Evolutionary conservation across 2,329 filamentous ascomycete species (phyloP), one percentile per base, ranked within the genome.

Genomic region (Cladosporium halotolerans): DNA sequence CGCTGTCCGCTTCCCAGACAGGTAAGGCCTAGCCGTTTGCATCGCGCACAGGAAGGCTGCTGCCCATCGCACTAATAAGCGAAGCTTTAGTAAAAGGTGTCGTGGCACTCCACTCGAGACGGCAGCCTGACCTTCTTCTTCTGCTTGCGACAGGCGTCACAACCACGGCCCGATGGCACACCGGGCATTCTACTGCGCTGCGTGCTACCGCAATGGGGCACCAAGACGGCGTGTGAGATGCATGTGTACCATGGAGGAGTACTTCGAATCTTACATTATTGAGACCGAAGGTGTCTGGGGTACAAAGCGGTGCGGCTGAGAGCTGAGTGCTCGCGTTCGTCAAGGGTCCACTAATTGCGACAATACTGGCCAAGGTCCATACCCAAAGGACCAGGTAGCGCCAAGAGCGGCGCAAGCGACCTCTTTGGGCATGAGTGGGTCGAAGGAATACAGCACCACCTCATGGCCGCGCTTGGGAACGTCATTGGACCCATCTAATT

Each of bases 81-180:
- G 13, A 41, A 41, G 39, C 23, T 28, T 28, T 9, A 18, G 31
- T 6, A 32, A 43, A 41, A 38, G 28, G 28, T 32, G n/a, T 33
- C 2, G 14, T 8, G 11, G n/a, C 38, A 19, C 19, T 23, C 8
- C 11, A 31, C 13, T 14, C 9, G 28, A 11, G 9, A 13, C 2
- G 2, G 23, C 32, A 5, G 19, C 11, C 32, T 5, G 8, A 47
- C 54, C 57, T 59, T 59, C 47, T 59, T 59, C 53, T 59, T 59
- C 23, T 54, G 50, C 43, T 51, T 52, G 4, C 57, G 57, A 54
- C 57, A 59, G 3, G 42, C 57, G 33, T 55, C 53, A 40, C 57
- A 59, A 2, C 57, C 55, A 19, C 55, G 52, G 6, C 55, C 55
- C 3, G 55, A 54, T 68, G 69, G 68, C 68, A 62, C 59, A 8